phyloP scores from a whole-genome alignment of 73 alveolate species.

The Paramecium biaurelia region DNA sequence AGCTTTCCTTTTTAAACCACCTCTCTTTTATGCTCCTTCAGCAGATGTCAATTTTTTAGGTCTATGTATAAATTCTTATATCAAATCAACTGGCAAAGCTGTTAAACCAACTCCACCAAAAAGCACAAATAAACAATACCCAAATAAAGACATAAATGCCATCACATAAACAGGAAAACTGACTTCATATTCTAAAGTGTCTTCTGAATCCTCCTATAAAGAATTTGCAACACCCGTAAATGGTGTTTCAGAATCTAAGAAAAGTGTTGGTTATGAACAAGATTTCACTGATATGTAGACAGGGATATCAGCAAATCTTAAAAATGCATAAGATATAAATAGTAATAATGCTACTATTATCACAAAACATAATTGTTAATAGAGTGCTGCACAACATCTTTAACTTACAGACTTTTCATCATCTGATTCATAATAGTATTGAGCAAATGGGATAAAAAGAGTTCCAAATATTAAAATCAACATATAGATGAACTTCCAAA shows the following conservation, averaged over 20 bases:
- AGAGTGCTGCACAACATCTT: slow-evolving; percentile 72
- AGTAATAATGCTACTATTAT: slow-evolving; percentile 61
- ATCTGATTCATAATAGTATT: slow-evolving; percentile 86
- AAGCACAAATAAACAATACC: slow-evolving; percentile 74
- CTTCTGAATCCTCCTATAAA: background rate
- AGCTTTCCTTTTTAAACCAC: slow-evolving; percentile 66
- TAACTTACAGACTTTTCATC: slow-evolving; percentile 77
- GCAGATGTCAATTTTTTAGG: slow-evolving; percentile 71
- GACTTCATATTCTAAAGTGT: slow-evolving; percentile 67
- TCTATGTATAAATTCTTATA: slow-evolving; percentile 71
- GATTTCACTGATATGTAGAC: slow-evolving; percentile 46
- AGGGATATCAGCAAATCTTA: slow-evolving; percentile 70
- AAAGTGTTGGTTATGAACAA: background rate
- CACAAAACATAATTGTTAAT: slow-evolving; percentile 61
- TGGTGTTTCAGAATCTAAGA: background rate
- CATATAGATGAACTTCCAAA: slow-evolving; percentile 87
- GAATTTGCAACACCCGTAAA: background rate
- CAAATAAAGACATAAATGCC: slow-evolving; percentile 77
- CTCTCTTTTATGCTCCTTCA: slow-evolving; percentile 67
- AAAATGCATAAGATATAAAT: slow-evolving; percentile 73
- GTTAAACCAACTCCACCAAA: slow-evolving; percentile 87
- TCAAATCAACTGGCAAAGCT: slow-evolving; percentile 85
- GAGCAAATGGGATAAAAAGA: slow-evolving; percentile 77
- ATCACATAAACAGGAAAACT: slow-evolving; percentile 80
- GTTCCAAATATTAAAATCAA: slow-evolving; percentile 67